Conservation (phyloP, 345 rosid genomes). For the Gynandropsis gynandra region DNA sequence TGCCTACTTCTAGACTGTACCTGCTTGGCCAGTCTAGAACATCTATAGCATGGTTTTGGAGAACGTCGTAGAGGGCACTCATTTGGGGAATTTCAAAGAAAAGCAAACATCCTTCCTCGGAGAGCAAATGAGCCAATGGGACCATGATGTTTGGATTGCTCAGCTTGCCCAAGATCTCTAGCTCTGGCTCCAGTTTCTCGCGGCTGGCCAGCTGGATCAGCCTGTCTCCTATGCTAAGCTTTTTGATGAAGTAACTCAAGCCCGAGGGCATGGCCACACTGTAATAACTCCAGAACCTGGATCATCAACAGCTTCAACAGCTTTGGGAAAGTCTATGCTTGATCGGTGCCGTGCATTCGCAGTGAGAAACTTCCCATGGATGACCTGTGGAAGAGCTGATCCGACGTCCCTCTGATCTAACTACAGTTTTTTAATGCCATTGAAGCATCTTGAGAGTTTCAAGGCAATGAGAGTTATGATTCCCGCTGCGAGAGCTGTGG, state of each 20-base stretch:
- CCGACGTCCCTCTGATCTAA: conserved; percentile 29
- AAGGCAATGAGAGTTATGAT: conserved; percentile 25
- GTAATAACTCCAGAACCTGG: conserved; percentile 71
- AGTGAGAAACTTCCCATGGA: conserved; percentile 53
- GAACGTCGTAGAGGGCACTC: conserved; percentile 52
- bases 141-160: conserved; percentile 74
- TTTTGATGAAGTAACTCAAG: conserved; percentile 57
- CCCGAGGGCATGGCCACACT: conserved; percentile 74
- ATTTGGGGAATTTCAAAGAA: conserved; percentile 55
- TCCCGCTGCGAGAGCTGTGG: conserved; percentile 28
- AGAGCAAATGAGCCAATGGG: conserved; percentile 73
- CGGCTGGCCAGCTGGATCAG: conserved; percentile 59
- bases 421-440: conserved; percentile 37
- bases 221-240: conserved; percentile 74
- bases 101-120: conserved; percentile 58
- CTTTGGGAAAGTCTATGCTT: conserved; percentile 53
- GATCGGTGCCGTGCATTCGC: conserved; percentile 52
- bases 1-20: conserved; percentile 71
- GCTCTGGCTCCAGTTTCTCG: conserved; percentile 54
- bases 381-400: conserved; percentile 45
- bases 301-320: conserved; percentile 52
- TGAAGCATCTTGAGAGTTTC: conserved; percentile 35
- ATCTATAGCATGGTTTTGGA: conserved; percentile 42
- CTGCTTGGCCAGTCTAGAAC: conserved; percentile 79
- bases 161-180: conserved; percentile 62